These are phyloP conservation scores for Lactarius quietus DNA, from an alignment of 768 basidiomycete species.

Conservation along the genomic window DNA sequence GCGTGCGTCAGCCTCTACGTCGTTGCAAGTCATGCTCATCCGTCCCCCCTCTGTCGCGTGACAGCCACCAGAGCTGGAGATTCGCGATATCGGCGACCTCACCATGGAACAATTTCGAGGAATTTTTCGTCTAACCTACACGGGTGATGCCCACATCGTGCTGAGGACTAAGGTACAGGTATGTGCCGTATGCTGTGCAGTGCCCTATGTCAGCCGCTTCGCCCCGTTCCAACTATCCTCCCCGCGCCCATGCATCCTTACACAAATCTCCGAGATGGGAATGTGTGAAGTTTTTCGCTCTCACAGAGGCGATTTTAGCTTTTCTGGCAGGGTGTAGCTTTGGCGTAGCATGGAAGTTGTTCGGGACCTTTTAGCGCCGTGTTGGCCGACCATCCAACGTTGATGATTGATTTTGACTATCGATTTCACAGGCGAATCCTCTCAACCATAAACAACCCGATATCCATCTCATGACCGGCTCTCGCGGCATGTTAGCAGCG, in stretches of 20 bases:
- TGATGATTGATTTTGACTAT: background rate
- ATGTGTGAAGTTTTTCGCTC: background rate
- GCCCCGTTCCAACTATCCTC: background rate
- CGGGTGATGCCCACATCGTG: slow-evolving; percentile 87
- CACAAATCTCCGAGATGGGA: background rate
- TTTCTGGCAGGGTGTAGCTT: background rate
- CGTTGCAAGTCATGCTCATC: background rate
- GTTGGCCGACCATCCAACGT: no score
- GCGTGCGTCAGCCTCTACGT: slow-evolving; percentile 25
- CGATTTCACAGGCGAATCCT: slow-evolving; percentile 74
- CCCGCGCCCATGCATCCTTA: background rate
- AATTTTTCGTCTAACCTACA: slow-evolving; percentile 92
- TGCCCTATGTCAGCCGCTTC: background rate
- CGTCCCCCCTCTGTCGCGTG: slow-evolving; percentile 9
- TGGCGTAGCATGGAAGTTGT: background rate
- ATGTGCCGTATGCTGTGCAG: slow-evolving; percentile 31
- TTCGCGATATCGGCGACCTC: slow-evolving; percentile 96
- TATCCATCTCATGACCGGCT: slow-evolving; percentile 80
- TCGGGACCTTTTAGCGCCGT: background rate
- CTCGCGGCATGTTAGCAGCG: slow-evolving; percentile 87
- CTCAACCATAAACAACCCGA: slow-evolving; percentile 89
- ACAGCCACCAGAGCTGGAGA: slow-evolving; percentile 94
- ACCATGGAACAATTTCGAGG: slow-evolving; percentile 95
- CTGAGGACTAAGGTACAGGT: slow-evolving; percentile 93
- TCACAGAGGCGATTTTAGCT: background rate